Evolutionary conservation across 2,329 filamentous ascomycete species (phyloP), one percentile per base, ranked within the genome.

Genomic region (Laburnicola sp.): DNA sequence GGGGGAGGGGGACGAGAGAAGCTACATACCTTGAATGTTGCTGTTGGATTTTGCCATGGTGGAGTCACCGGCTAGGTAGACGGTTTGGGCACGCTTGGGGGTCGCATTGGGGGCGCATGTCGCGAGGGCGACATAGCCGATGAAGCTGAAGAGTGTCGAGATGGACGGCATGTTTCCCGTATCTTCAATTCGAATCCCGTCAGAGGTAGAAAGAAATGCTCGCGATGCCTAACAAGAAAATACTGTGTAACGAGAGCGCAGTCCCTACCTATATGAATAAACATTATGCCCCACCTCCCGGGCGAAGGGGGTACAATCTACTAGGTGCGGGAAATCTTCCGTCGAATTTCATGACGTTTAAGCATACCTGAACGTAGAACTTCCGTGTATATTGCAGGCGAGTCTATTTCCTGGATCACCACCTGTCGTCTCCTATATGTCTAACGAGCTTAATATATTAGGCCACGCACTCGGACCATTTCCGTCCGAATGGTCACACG

Each of bases 41-140:
- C 75, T 76, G 3, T 77, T 78, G 8, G 68, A 74, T 35, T 65
- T 68, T 2, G 82, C 82, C 82, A 85, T 86, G 1, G 84, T 86
- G 11, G 81, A 84, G 64, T 86, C 84, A 30, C 84, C 84, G 6
- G 80, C 81, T 32, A 85, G 72, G 58, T 82, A 83, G 21, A 84
- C 71, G 0, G 77, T 82, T 23, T 64, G 69, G 25, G 69, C 68
- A 23, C 68, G 67, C 44, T 69, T 70, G 27, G 49, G 35, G 8
- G 64, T 39, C 35, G 47, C 45, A 53, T 51, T 57, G 7, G 69
- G 68, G 4, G 66, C 65, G 52, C 49, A 53, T 16, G 63, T n/a
- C 5, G 57, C 63, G 5, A 58, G 48, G 9, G 60, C 56, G 34
- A 58, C 57, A 16, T 68, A 35, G 5, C 60, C 59, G 3, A 65